Evolutionary conservation across 352 stramenopile species (phyloP), one percentile per base, ranked within the genome.

Genomic region (Phytophthora agathidicida): DNA sequence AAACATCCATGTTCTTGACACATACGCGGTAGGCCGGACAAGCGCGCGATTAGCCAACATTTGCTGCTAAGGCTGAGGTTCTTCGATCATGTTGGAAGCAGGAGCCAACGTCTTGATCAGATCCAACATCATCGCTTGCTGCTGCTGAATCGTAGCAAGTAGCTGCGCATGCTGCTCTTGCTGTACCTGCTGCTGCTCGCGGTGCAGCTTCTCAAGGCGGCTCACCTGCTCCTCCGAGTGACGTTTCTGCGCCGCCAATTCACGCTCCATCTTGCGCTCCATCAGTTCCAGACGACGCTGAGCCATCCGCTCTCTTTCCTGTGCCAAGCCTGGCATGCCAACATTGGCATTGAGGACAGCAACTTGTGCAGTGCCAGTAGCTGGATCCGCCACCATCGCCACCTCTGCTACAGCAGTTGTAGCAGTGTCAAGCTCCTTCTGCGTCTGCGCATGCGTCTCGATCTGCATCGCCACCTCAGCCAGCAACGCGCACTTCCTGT

Each of bases 121-220:
- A 2, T 73, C 59, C 6, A 69, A 27, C 36, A 73, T 73, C 52
- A 57, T 70, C 14, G 27, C 43, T 22, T 73, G 65, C 14, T 73
- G 65, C 26, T 70, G 65, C 48, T 70, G 46, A 27, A 73, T 70
- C 10, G 57, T 73, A 3, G 31, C 47, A 2, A 73, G 48, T 5
- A 66, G 20, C 27, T 70, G 65, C 0, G 62, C 37, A 24, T 70
- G 49, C 19, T 69, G 60, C n/a, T 57, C 27, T 41, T 70, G 59
- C 11, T 73, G 65, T 10, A 42, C 13, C 30, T 70, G 11, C 11
- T 66, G 32, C 48, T 73, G 65, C n/a, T 61, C 42, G 5, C 41
- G 37, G 27, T 70, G 62, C 27, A 67, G 53, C 19, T 47, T 60
- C 48, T 60, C 60, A 2, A 73, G 49, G 3, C 35, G 51, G 3